phyloP scores from a whole-genome alignment of 495 filamentous ascomycete species.

The Podospora comata region DNA sequence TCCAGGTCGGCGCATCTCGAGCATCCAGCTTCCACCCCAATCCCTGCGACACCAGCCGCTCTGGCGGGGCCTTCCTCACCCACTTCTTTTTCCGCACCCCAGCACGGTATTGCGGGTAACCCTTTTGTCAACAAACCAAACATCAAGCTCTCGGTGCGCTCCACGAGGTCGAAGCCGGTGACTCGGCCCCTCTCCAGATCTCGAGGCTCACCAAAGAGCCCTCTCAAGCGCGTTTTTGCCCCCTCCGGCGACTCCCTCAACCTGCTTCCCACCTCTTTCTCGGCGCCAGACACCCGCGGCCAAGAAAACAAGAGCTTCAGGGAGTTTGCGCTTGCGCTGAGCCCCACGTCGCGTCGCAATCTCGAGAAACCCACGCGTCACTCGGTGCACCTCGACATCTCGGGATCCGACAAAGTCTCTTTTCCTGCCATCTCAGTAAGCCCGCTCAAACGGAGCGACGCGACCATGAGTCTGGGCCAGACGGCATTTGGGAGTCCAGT shows the following conservation, averaged over 20 bases:
- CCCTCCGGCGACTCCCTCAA: slow-evolving; percentile 71
- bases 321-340: slow-evolving; percentile 34
- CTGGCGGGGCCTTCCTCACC: slow-evolving; percentile 24
- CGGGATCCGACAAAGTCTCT: slow-evolving; percentile 46
- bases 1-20: slow-evolving; percentile 16
- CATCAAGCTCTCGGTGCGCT: slow-evolving; percentile 53
- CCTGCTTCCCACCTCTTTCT: slow-evolving; percentile 46
- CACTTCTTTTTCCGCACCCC: slow-evolving; percentile 31
- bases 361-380: slow-evolving; percentile 44
- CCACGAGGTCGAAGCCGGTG: slow-evolving; percentile 44
- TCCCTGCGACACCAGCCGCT: slow-evolving; percentile 30
- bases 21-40: slow-evolving; percentile 4
- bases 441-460: slow-evolving; percentile 88
- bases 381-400: slow-evolving; percentile 48
- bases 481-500: slow-evolving; percentile 74
- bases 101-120: slow-evolving; percentile 35
- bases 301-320: slow-evolving; percentile 55
- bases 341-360: slow-evolving; percentile 42
- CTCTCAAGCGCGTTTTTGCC: slow-evolving; percentile 69
- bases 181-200: slow-evolving; percentile 46
- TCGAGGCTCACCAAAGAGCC: slow-evolving; percentile 68
- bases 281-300: slow-evolving; percentile 36
- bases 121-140: slow-evolving; percentile 37
- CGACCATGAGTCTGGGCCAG: slow-evolving; percentile 81
- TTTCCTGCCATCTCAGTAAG: slow-evolving; percentile 63